Evolutionary conservation across 1,284 basidiomycete genomes (phyloP).

Genomic region (Trametes pubescens): DNA sequence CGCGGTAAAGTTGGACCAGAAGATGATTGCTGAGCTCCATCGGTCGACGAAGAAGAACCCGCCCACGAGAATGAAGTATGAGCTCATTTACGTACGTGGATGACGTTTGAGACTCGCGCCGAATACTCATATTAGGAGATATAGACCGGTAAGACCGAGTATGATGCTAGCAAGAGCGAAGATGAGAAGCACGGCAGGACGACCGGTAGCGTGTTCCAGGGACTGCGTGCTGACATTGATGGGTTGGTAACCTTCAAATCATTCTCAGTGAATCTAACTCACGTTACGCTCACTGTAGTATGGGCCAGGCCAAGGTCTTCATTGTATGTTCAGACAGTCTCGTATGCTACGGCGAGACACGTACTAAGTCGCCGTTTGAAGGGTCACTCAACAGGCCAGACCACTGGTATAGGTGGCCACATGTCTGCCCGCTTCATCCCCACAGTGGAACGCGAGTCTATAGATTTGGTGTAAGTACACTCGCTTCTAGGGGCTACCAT

Average conservation of each 20-base stretch:
- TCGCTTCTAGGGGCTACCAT: constrained; percentile 31
- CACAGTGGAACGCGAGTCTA: constrained; percentile 95
- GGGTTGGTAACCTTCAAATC: constrained; percentile 57
- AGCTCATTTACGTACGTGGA: constrained; percentile 83
- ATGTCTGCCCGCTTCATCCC: constrained; percentile 95
- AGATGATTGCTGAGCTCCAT: constrained; percentile 82
- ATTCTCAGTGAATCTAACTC: not conserved
- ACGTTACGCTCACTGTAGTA: constrained; percentile 46
- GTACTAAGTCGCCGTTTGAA: constrained; percentile 35
- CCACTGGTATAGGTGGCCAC: constrained; percentile 93
- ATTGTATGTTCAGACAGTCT: constrained; percentile 59
- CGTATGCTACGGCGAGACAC: not conserved
- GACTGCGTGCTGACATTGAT: constrained; percentile 84
- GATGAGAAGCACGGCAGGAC: constrained; percentile 66
- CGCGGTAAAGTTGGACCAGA: constrained; percentile 75
- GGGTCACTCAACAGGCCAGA: constrained; percentile 90
- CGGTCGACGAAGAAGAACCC: constrained; percentile 97
- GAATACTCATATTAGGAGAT: not conserved
- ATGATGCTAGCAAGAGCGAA: constrained; percentile 77
- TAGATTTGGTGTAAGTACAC: constrained; percentile 81
- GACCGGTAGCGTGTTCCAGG: constrained; percentile 86
- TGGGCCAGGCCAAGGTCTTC: constrained; percentile 75
- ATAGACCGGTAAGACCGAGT: constrained; percentile 89
- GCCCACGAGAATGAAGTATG: constrained; percentile 80
- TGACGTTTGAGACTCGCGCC: not conserved